Evolutionary conservation across 2,329 filamentous ascomycete species (phyloP), one percentile per base, ranked within the genome.

Genomic region (Nemania sp.): DNA sequence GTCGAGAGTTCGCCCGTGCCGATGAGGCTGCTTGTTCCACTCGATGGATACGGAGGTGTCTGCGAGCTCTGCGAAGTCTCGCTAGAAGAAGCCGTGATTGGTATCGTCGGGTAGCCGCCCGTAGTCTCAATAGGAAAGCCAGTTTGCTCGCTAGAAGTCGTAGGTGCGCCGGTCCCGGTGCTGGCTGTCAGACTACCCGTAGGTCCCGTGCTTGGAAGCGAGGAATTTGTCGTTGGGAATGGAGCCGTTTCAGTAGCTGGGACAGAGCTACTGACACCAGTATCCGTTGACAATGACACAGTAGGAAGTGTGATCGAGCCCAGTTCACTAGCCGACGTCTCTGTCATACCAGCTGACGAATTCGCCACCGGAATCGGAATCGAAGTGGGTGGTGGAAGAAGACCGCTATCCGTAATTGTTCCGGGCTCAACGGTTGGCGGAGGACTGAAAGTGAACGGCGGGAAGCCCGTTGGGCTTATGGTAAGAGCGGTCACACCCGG

Each of bases 401-500:
- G n/a, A n/a, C n/a, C n/a, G n/a, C n/a, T n/a, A n/a, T n/a, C n/a
- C n/a, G n/a, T n/a, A n/a, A n/a, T 17, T 12, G 45, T 7, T 23
- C 7, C 51, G 1, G 42, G 41, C 14, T 23, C 30, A 6, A 22
- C 15, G 5, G 40, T 24, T 12, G 44, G 31, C 33, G 46, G 47
- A 36, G 41, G 34, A 23, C 34, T 47, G 15, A 42, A 50, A 7
- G 52, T 48, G 14, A 31, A 33, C 3, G 30, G 31, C 14, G 39
- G 53, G 30, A 24, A 42, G 14, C 22, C 53, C 39, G 61, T 59
- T 22, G 45, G 51, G 17, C 48, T 54, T 42, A 23, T 45, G 9
- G 41, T 23, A 17, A 49, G 23, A 12, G 36, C 15, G 26, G 56
- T 62, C n/a, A 59, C 53, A 40, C 60, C 64, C 5, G 57, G 28